A percentile compares a stretch with the other conserved stretches of the same genome.
Conservation (phyloP, 495 filamentous ascomycete genomes). For the Viridothelium virens region DNA sequence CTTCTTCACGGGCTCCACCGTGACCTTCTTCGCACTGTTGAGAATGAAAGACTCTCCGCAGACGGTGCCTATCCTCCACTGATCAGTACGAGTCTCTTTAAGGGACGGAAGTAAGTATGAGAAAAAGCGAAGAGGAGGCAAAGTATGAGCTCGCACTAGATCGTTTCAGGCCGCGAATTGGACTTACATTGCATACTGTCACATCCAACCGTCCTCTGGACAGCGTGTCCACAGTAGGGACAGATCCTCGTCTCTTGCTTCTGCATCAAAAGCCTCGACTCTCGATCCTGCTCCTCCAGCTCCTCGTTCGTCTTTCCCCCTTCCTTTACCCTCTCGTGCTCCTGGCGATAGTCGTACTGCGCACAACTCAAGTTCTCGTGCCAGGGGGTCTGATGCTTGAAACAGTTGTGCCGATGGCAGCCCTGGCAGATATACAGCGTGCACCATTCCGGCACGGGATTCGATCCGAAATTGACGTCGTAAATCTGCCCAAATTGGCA, state of each 20-base stretch:
- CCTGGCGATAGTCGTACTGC: conserved; percentile 7
- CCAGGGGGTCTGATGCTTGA: conserved; percentile 7
- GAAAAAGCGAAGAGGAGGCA: background rate
- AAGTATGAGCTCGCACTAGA: background rate
- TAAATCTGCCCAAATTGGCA: background rate
- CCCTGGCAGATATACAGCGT: background rate
- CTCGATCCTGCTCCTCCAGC: conserved; percentile 2
- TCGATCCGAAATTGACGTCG: background rate
- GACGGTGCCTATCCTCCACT: background rate
- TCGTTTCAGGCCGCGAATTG: background rate
- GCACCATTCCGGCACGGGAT: background rate
- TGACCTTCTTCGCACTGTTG: background rate
- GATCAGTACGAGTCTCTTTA: background rate
- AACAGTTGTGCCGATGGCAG: background rate
- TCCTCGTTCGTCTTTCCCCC: background rate
- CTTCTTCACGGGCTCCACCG: background rate
- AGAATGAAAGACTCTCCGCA: conserved; percentile 5
- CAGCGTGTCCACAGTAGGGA: background rate
- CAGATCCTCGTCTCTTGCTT: background rate
- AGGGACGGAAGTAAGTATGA: background rate
- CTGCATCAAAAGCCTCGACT: background rate
- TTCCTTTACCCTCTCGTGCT: background rate
- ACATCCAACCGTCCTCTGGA: background rate
- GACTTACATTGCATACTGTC: conserved; percentile 4
- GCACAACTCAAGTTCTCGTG: background rate